Base-by-base conservation (phyloP, 1,284 basidiomycete genomes). In the Irpex sp. region DNA sequence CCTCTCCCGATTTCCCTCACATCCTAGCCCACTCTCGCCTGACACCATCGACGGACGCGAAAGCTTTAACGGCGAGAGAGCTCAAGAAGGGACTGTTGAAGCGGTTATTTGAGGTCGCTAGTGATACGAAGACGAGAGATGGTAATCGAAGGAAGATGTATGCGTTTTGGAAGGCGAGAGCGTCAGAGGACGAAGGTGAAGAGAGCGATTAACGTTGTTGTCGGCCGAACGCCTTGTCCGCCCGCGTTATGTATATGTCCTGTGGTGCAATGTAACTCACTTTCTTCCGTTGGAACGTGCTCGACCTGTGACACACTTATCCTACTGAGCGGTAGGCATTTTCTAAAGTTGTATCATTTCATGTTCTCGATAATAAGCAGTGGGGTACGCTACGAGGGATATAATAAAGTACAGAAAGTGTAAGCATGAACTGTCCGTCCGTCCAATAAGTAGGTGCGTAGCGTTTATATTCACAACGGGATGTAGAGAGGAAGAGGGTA, bases 121-220 rank as follows among this genome's bases (percentile, higher is more conserved):
- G 92, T 66, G 81, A 86, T 57, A 81, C 87, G 64, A 85, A 87
- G 48, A 89, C 92, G 34, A 84, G 86, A 66, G 91, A 94, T 67
- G 78, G 88, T 1, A 94, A 92, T 74, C 83, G 96, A 68, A 81
- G 91, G 74, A 91, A 86, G 76, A 82, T 97, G 75, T 97, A 96
- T 74, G 82, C 82, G 7, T 76, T 96, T 31, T 97, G 93, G 85
- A 88, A 89, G 70, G 81, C 79, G 47, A 78, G 78, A 52, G 75
- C 76, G 59, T 86, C 84, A 21, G 84, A 85, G 11, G 79, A 79
- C 7, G 78, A 77, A n/a, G 75, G 75, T 3, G 74, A 74, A 63
- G 26, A 26, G 67, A 62, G 36, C 37, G 31, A 36, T 15, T 56
- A 56, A 26, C 34, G 26, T 21, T 17, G 8, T 19, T 5, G 2